Conservation (phyloP, 225 moss, liverwort and hornwort genomes). For the Sphagnum contortum region DNA sequence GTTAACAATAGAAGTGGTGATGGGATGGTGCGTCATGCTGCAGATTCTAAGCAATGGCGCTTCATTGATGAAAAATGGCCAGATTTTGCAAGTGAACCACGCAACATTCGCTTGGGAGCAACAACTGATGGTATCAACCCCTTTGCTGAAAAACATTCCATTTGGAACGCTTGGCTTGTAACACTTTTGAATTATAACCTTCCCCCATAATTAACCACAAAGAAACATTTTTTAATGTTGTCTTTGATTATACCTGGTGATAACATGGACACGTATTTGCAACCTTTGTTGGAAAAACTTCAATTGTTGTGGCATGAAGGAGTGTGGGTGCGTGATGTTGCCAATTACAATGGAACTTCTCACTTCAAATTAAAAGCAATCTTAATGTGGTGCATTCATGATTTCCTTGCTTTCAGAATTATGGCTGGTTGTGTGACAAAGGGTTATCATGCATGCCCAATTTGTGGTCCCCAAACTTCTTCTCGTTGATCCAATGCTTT, state of each 20-base stretch:
- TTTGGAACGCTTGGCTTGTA: too few relatives aligned
- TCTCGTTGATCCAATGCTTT: background rate
- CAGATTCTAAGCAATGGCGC: background rate
- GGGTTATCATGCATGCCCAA: slow-evolving; percentile 2
- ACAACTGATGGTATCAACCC: too few relatives aligned
- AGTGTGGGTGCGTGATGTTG: background rate
- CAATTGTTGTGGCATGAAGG: background rate
- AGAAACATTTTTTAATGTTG: slow-evolving; percentile 1
- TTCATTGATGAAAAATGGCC: background rate
- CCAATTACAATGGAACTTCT: background rate
- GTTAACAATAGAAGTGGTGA: background rate
- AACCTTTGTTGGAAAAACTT: background rate
- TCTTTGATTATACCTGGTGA: slow-evolving; percentile 1
- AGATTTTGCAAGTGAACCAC: background rate
- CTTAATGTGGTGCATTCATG: slow-evolving; percentile 2
- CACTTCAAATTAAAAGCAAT: background rate
- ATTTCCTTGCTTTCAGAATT: background rate
- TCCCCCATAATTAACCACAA: background rate
- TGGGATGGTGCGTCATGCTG: background rate
- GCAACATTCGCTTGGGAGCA: background rate
- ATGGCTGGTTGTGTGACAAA: background rate
- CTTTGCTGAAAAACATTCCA: too few relatives aligned
- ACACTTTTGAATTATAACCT: background rate
- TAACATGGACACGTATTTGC: background rate
- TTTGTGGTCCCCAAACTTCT: background rate